Percentiles rank a stretch among this genome's conserved stretches.
These are phyloP conservation scores for Phialophora verrucosa DNA, from an alignment of 2,329 filamentous ascomycete species.

Conservation along the genomic window DNA sequence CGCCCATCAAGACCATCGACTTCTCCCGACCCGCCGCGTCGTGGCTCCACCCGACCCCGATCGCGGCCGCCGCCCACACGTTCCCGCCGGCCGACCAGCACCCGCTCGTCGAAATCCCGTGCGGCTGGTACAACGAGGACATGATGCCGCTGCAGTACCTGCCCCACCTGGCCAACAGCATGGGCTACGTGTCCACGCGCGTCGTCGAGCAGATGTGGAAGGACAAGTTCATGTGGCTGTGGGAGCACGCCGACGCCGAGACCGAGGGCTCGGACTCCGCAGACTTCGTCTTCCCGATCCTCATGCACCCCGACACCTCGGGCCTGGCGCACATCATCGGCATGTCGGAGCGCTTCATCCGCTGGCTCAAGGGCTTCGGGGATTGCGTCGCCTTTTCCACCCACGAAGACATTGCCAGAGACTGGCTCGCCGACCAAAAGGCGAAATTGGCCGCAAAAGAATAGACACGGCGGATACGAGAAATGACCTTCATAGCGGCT, in stretches of 20 bases:
- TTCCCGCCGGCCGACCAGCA: conserved; percentile 36
- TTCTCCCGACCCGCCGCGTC: conserved; percentile 48
- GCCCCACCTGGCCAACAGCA: conserved; percentile 53
- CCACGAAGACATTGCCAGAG: conserved; percentile 52
- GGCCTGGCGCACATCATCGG: conserved; percentile 67
- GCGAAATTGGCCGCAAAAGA: neutral
- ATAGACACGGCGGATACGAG: neutral
- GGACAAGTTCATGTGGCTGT: conserved; percentile 54
- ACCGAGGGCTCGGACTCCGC: conserved; percentile 30
- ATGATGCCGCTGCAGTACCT: conserved; percentile 58
- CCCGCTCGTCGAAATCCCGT: conserved; percentile 55
- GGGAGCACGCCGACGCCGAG: conserved; percentile 39
- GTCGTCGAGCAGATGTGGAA: conserved; percentile 60
- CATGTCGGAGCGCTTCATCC: conserved; percentile 60
- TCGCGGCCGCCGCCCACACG: conserved; percentile 40
- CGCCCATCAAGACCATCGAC: conserved; percentile 47
- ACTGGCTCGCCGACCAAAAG: conserved; percentile 43
- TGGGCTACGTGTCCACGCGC: conserved; percentile 56
- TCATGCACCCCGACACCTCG: conserved; percentile 64
- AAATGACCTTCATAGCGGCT: no score
- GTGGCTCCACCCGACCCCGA: conserved; percentile 51
- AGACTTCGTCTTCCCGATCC: conserved; percentile 56
- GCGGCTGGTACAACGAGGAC: conserved; percentile 60
- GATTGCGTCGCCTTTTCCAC: conserved; percentile 54
- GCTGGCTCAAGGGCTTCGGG: conserved; percentile 56